A percentile compares a stretch with the other conserved stretches of the same genome.
These are phyloP conservation scores for Mycena floridula DNA, from an alignment of 768 basidiomycete genomes.

Conservation along the genomic window DNA sequence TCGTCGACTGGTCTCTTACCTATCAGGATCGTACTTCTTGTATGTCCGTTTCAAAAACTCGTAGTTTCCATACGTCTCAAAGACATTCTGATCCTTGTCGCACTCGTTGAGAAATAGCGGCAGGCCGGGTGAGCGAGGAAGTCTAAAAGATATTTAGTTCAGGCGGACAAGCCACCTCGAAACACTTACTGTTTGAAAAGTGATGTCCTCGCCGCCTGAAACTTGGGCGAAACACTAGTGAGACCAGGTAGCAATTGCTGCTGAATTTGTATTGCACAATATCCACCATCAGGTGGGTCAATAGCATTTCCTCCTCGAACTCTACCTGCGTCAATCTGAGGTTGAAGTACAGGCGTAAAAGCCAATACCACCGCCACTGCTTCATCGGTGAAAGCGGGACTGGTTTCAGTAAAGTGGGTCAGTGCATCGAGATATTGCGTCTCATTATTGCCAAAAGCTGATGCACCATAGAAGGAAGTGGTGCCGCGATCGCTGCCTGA, in stretches of 20 bases:
- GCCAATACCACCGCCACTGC: slow-evolving; percentile 23
- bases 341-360: slow-evolving; percentile 29
- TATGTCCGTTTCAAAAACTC: slow-evolving; percentile 8
- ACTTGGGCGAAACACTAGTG: too few relatives aligned
- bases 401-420: slow-evolving; percentile 23
- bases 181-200: slow-evolving; percentile 24
- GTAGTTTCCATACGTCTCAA: slow-evolving; percentile 8
- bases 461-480: slow-evolving; percentile 28
- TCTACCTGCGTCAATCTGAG: slow-evolving; percentile 27
- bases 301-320: slow-evolving; percentile 27
- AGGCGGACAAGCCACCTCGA: not conserved
- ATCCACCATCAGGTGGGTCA: too few relatives aligned
- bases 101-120: slow-evolving; percentile 10
- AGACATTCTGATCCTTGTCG: slow-evolving; percentile 8
- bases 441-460: slow-evolving; percentile 24
- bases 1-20: slow-evolving; percentile 2
- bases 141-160: not conserved
- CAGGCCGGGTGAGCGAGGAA: slow-evolving; percentile 1
- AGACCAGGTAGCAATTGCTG: too few relatives aligned
- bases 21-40: slow-evolving; percentile 10
- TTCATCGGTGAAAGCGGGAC: slow-evolving; percentile 14
- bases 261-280: too few relatives aligned
- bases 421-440: slow-evolving; percentile 26
- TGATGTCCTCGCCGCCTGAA: slow-evolving; percentile 16
- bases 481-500: slow-evolving; percentile 21